Base-by-base conservation (phyloP, 1,284 basidiomycete genomes). In the Ustilago bromivora region DNA sequence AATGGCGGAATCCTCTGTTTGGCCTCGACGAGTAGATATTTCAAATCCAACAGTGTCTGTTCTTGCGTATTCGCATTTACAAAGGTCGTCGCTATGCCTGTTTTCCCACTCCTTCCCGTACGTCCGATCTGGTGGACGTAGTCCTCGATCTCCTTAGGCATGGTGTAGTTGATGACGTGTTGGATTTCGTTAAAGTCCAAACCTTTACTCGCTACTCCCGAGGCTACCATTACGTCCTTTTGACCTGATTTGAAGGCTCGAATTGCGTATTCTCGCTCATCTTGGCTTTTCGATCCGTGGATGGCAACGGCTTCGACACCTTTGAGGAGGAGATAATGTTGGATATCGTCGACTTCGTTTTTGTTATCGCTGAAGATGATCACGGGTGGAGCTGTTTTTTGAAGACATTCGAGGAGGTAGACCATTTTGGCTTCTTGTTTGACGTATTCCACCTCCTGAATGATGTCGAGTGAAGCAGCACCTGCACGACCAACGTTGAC, bases 341-440 rank as follows among this genome's bases (percentile, higher is more conserved):
- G 96, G 53, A 99, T 98, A 86, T 99, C 96, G 86, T 99, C 97
- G 23, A 99, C 97, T 86, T 99, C 97, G 84, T 98, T 98, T 89
- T 99, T 99, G 88, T 97, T 98, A 86, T 99, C 96, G 79, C 93
- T 95, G 87, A 99, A 99, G 64, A 99, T 91, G 87, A 99, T 98
- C 62, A 97, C 95, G 0, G 97, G 97, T 12, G 97, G 97, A 1
- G 97, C 92, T 1, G 97, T 99, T 88, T 99, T 99, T 86, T 99
- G 97, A 69, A 99, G 87, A 86, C 95, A 97, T 87, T 99, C 97
- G 53, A 99, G 89, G 15, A 99, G 90, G 85, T 98, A 98, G 0
- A 98, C 95, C 96, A 99, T 98, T 88, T 99, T 99, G 0, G 96
- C 96, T 87, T 99, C 97, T 83, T 96, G 95, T 87, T 98, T 98